Evolutionary conservation across 306 rosid species (phyloP).

Genomic region (Quercus suber): DNA sequence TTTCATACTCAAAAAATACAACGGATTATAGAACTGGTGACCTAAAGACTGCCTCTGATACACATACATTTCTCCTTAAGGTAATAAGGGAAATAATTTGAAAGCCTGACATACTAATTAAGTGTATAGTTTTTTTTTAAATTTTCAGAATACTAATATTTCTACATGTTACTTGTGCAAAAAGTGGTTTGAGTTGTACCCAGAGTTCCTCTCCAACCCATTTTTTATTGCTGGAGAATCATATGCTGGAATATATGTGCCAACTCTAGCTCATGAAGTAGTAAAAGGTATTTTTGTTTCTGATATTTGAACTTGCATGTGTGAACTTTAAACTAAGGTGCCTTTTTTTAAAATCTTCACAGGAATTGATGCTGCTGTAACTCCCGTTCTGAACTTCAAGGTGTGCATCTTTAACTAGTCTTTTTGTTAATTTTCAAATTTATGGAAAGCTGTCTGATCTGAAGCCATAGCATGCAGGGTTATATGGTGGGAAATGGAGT

Average conservation of each 20-base stretch:
- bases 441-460: constrained; percentile 27
- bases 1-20: constrained; percentile 67
- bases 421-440: constrained; percentile 17
- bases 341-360: constrained; percentile 7
- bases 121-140: neutral
- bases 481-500: constrained; percentile 96
- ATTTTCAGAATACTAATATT: constrained; percentile 22
- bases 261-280: constrained; percentile 75
- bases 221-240: constrained; percentile 89
- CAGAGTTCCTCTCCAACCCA: constrained; percentile 67
- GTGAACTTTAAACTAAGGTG: constrained; percentile 8
- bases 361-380: constrained; percentile 64
- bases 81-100: constrained; percentile 32
- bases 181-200: constrained; percentile 86
- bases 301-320: neutral
- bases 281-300: constrained; percentile 54
- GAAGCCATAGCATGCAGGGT: constrained; percentile 55
- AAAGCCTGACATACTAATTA: neutral
- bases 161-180: constrained; percentile 13
- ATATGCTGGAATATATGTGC: constrained; percentile 90
- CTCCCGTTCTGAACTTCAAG: constrained; percentile 75
- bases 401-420: constrained; percentile 32
- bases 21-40: constrained; percentile 78
- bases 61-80: constrained; percentile 83
- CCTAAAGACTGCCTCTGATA: constrained; percentile 71